phyloP scores from a whole-genome alignment of 176 grass and related monocot species.

The Oryza brachyantha region DNA sequence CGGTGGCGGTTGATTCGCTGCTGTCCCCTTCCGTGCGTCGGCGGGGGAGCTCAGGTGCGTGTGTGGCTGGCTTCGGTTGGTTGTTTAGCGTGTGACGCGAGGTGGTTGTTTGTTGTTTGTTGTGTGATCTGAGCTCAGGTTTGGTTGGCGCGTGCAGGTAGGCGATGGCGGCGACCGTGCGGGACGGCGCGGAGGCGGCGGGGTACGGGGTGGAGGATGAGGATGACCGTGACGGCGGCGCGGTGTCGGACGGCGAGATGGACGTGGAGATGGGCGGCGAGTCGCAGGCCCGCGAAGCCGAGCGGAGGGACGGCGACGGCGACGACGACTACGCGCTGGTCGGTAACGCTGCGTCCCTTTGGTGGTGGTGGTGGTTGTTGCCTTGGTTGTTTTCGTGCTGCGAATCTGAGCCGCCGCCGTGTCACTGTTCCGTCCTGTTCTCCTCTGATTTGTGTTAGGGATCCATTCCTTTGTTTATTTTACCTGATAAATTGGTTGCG shows the following conservation, averaged over 20 bases:
- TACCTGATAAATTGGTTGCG: background rate
- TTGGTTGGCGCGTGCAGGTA: slow-evolving; percentile 20
- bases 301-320: background rate
- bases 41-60: no score
- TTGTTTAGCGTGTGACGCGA: no score
- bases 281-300: slow-evolving; percentile 1
- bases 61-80: no score
- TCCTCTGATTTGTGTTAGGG: background rate
- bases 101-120: background rate
- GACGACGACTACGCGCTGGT: slow-evolving; percentile 54
- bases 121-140: slow-evolving; percentile 23
- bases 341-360: background rate
- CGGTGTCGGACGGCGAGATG: slow-evolving; percentile 46
- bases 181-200: slow-evolving; percentile 8
- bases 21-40: no score
- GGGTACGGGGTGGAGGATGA: slow-evolving; percentile 3
- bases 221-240: background rate
- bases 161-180: slow-evolving; percentile 30
- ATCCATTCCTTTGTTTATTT: background rate
- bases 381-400: background rate
- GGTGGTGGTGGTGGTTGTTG: background rate
- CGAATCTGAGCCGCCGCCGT: slow-evolving; percentile 6
- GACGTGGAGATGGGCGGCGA: slow-evolving; percentile 35
- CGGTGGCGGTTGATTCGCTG: no score
- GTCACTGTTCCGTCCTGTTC: background rate